phyloP scores from a whole-genome alignment of 768 basidiomycete species.

The Lactarius pseudohatsudake region DNA sequence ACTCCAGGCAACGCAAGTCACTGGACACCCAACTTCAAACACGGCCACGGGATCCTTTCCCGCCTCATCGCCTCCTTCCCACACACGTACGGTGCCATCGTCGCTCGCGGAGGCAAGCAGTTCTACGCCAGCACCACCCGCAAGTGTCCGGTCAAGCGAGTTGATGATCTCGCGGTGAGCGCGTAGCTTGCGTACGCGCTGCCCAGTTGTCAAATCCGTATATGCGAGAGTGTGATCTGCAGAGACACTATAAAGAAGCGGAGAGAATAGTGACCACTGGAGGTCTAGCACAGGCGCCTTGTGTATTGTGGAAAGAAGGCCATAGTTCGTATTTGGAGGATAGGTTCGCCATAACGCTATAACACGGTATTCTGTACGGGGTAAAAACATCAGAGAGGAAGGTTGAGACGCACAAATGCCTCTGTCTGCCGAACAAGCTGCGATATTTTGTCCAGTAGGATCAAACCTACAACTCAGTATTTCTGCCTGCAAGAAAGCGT shows the following conservation, averaged over 20 bases:
- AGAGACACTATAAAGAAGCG: slow-evolving; percentile 75
- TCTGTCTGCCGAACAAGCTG: slow-evolving; percentile 88
- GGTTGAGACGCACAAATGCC: slow-evolving; percentile 72
- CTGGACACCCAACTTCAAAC: slow-evolving; percentile 85
- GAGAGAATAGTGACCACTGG: slow-evolving; percentile 80
- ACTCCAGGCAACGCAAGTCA: slow-evolving; percentile 91
- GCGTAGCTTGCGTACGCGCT: slow-evolving; percentile 75
- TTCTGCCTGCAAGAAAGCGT: slow-evolving; percentile 55
- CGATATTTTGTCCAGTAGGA: slow-evolving; percentile 90
- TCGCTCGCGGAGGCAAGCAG: slow-evolving; percentile 87
- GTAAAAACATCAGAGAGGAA: slow-evolving; percentile 10
- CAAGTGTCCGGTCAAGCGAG: slow-evolving; percentile 80
- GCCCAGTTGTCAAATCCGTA: slow-evolving; percentile 81
- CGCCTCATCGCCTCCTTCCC: slow-evolving; percentile 83
- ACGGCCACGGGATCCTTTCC: slow-evolving; percentile 72
- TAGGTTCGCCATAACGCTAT: slow-evolving; percentile 90
- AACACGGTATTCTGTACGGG: background rate
- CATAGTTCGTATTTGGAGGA: slow-evolving; percentile 91
- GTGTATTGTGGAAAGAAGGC: slow-evolving; percentile 73
- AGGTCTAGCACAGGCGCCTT: slow-evolving; percentile 93
- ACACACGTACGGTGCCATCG: slow-evolving; percentile 88
- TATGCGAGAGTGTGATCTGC: slow-evolving; percentile 85
- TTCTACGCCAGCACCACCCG: slow-evolving; percentile 80
- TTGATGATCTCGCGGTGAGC: slow-evolving; percentile 94
- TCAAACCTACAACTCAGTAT: slow-evolving; percentile 92